Base-by-base conservation (phyloP, 495 filamentous ascomycete species). In the Penicillium diatomitis region DNA sequence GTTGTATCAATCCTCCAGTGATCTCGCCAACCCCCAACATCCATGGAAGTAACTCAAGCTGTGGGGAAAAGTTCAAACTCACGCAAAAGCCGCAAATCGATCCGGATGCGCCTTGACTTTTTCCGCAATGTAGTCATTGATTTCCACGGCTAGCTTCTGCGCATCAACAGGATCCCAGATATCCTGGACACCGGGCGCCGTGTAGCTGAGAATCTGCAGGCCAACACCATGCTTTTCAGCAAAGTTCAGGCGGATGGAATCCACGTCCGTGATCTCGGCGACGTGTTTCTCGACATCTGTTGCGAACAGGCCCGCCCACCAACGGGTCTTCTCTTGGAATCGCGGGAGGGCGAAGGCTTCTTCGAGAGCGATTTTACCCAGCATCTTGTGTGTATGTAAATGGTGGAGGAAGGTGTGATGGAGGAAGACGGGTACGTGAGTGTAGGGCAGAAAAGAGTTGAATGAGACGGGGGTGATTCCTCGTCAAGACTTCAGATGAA, bases 41-140 rank as follows among this genome's bases (percentile, higher is more conserved):
- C 20, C 20, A 20, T 20, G 0, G 20, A 20, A 20, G 20, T 20
- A 20, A 20, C 20, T 20, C 20, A 20, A 20, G 20, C 20, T 20
- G 38, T 32, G 7, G 9, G 29, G 10, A 8, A 32, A 8, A 31
- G 10, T 3, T 20, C 20, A 20, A 20, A 50, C 62, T 38, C 54
- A 73, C 46, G 76, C 79, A 43, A 84, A 73, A n/a, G 72, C 81
- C 0, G 76, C 78, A 38, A 83, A 77, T 7, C 76, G 70, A 33
- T 72, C 64, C 0, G 77, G 77, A 30, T 77, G 66, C 38, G 63
- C 61, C 28, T 67, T 63, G 39, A 82, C 72, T 51, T 76, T 61
- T 38, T 64, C 69, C 0, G 73, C 73, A 27, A 85, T 71, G 50
- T 76, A 80, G 57, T 83, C 74, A 54, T 85, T 85, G 27, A 75